Evolutionary conservation across 1,139 yeast species (phyloP).

Genomic region (Debaryomyces udenii): DNA sequence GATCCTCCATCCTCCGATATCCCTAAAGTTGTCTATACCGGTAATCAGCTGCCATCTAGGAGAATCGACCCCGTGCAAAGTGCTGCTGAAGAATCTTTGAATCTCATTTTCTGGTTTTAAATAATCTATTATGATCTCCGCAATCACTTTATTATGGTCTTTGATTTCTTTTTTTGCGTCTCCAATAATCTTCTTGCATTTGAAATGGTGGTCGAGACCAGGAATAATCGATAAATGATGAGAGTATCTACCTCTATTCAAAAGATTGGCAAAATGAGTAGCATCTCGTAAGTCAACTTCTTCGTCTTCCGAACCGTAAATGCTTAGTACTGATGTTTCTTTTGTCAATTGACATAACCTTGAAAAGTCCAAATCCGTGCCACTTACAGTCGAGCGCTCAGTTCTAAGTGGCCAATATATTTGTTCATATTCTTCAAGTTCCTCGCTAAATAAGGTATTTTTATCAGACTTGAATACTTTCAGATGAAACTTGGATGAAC

Average conservation of each 20-base stretch:
- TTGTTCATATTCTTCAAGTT: slow-evolving; percentile 1
- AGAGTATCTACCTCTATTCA: slow-evolving; percentile 51
- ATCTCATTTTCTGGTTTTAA: slow-evolving; percentile 54
- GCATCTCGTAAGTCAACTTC: slow-evolving; percentile 66
- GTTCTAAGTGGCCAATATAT: slow-evolving; percentile 29
- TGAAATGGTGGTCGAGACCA: slow-evolving; percentile 81
- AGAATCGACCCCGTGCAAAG: slow-evolving; percentile 39
- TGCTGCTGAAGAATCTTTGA: slow-evolving; percentile 49
- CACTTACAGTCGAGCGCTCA: not conserved
- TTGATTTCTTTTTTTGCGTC: slow-evolving; percentile 28
- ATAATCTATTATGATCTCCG: slow-evolving; percentile 54
- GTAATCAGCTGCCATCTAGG: slow-evolving; percentile 65
- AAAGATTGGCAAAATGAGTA: slow-evolving; percentile 56
- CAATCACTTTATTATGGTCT: slow-evolving; percentile 62
- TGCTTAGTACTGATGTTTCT: slow-evolving; percentile 59
- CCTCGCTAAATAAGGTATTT: slow-evolving; percentile 1
- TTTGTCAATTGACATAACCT: slow-evolving; percentile 44
- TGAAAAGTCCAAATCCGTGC: slow-evolving; percentile 43
- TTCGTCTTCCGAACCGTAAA: slow-evolving; percentile 71
- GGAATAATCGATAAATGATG: slow-evolving; percentile 63
- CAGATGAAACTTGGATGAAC: slow-evolving; percentile 9
- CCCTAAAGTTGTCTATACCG: slow-evolving; percentile 76
- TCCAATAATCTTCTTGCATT: slow-evolving; percentile 47
- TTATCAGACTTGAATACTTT: slow-evolving; percentile 15
- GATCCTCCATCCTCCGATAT: slow-evolving; percentile 74